Conservation (phyloP, 495 filamentous ascomycete species). For the Aspergillus hancockii region DNA sequence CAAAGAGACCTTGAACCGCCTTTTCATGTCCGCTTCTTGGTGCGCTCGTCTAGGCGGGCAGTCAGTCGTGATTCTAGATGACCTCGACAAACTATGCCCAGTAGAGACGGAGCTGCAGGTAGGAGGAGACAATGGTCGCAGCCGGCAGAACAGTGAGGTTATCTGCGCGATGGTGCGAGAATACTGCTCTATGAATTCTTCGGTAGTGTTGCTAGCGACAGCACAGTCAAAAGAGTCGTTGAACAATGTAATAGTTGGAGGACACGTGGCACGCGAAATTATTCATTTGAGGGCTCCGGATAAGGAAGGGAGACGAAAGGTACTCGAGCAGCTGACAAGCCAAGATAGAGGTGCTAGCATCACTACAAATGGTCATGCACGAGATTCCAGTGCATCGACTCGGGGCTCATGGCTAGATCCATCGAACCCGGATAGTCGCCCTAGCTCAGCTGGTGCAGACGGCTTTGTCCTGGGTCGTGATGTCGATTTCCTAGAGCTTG, state of each 20-base stretch:
- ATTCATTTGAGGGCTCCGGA: constrained; percentile 84
- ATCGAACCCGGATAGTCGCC: constrained; percentile 47
- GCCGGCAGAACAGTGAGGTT: constrained; percentile 86
- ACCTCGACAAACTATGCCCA: constrained; percentile 89
- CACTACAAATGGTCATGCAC: constrained; percentile 36
- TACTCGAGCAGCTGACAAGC: constrained; percentile 68
- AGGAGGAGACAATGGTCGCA: constrained; percentile 86
- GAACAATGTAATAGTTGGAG: constrained; percentile 76
- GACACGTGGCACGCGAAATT: constrained; percentile 79
- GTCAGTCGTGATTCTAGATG: constrained; percentile 83
- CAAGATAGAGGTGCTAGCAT: constrained; percentile 42
- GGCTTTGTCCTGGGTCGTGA: constrained; percentile 68
- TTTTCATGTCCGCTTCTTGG: constrained; percentile 90
- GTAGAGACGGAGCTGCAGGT: constrained; percentile 91
- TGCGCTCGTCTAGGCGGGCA: constrained; percentile 80
- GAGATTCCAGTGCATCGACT: constrained; percentile 38
- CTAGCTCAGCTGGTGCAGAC: constrained; percentile 52
- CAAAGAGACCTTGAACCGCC: constrained; percentile 79
- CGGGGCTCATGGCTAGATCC: constrained; percentile 74
- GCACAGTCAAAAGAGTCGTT: constrained; percentile 88
- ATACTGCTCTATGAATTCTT: constrained; percentile 72
- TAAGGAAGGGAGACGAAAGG: constrained; percentile 81
- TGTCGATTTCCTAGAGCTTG: constrained; percentile 91
- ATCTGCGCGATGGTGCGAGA: constrained; percentile 80
- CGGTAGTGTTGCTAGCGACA: constrained; percentile 85